A percentile compares a stretch with the other conserved stretches of the same genome.
Conservation (phyloP, 257 asterid species). For the Coffea canephora region DNA sequence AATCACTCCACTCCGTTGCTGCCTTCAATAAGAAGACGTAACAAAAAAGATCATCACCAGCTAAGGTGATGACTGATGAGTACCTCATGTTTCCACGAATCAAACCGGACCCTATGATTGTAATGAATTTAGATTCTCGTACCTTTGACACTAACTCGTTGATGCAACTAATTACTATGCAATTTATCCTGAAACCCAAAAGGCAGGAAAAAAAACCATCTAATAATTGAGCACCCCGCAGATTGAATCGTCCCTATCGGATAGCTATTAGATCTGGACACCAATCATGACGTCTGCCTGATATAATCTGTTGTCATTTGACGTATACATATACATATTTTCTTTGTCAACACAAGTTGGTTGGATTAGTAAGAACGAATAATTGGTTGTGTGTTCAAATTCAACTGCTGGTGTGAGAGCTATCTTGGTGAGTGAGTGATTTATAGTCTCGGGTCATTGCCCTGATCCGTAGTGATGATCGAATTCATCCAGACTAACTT, state of each 20-base stretch:
- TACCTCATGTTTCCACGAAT: background rate
- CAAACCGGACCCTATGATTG: background rate
- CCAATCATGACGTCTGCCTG: background rate
- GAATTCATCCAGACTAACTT: too few species aligned
- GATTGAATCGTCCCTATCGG: background rate
- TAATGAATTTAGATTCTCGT: constrained; percentile 3
- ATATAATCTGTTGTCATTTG: background rate
- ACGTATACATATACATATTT: too few species aligned
- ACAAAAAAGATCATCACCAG: background rate
- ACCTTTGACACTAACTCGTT: background rate
- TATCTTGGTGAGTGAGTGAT: too few species aligned
- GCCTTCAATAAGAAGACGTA: background rate
- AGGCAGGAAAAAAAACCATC: background rate
- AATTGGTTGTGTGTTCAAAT: too few species aligned
- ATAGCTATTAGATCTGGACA: background rate
- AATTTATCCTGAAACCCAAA: background rate
- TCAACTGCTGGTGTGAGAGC: too few species aligned
- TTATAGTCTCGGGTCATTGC: too few species aligned
- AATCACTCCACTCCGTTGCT: background rate
- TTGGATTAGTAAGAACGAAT: too few species aligned
- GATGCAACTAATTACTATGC: background rate
- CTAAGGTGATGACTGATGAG: background rate
- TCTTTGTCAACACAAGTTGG: too few species aligned
- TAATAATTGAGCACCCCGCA: background rate
- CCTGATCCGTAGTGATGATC: too few species aligned